phyloP scores from a whole-genome alignment of 2,329 filamentous ascomycete genomes.

The Alternaria sp. region DNA sequence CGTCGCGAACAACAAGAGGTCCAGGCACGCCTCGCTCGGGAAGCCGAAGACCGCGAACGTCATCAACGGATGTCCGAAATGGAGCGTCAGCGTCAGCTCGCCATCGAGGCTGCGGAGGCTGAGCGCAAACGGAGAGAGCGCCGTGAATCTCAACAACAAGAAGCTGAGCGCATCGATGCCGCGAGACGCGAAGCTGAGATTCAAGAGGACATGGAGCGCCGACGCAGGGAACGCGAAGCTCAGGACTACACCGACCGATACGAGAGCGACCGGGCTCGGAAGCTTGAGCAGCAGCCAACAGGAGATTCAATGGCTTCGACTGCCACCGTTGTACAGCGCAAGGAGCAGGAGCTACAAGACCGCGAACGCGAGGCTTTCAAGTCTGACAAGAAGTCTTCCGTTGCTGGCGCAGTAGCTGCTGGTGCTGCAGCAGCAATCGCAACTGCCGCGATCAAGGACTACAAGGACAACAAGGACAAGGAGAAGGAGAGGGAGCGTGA shows the following conservation, averaged over 20 bases:
- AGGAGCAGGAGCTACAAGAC: conserved; percentile 43
- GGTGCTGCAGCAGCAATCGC: conserved; percentile 42
- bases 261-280: conserved; percentile 29
- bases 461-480: conserved; percentile 28
- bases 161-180: conserved; percentile 32
- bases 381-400: conserved; percentile 48
- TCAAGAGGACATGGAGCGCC: conserved; percentile 32
- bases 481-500: conserved; percentile 18
- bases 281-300: conserved; percentile 37
- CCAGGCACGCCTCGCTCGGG: conserved; percentile 35
- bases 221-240: conserved; percentile 34
- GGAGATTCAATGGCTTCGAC: conserved; percentile 39
- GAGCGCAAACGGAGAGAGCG: conserved; percentile 33
- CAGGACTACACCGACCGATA: conserved; percentile 32
- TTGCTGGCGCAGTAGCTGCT: conserved; percentile 45
- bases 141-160: conserved; percentile 37
- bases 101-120: conserved; percentile 25
- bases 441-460: conserved; percentile 39
- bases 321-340: conserved; percentile 41
- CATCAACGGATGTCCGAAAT: conserved; percentile 32
- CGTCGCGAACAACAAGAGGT: conserved; percentile 36
- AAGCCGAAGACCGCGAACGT: conserved; percentile 38
- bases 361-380: conserved; percentile 43
- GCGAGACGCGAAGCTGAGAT: conserved; percentile 39
- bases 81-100: conserved; percentile 38